Conservation (phyloP, 345 rosid genomes). For the Tarenaya hassleriana region DNA sequence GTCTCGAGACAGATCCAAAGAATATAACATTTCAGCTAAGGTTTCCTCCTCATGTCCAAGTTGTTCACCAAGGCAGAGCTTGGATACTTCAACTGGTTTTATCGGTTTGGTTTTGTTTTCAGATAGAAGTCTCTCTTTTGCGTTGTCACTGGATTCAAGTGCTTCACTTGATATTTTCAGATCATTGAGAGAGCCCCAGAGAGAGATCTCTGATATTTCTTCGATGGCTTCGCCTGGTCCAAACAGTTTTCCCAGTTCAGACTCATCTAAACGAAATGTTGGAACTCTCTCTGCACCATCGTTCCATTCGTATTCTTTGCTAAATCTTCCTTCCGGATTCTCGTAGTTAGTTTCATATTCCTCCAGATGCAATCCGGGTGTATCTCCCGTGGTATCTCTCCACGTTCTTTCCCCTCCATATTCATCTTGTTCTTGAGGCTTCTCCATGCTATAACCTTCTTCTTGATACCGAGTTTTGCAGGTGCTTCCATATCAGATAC, state of each 20-base stretch:
- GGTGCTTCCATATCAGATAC: constrained; percentile 4
- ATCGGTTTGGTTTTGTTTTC: constrained; percentile 2
- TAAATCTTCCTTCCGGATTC: neutral
- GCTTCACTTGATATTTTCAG: constrained; percentile 15
- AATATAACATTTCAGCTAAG: constrained; percentile 8
- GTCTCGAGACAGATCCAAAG: constrained; percentile 14
- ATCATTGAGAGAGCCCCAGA: constrained; percentile 14
- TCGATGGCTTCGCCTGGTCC: constrained; percentile 18
- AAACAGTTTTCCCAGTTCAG: constrained; percentile 3
- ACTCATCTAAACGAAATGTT: constrained; percentile 3
- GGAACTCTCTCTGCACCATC: constrained; percentile 18
- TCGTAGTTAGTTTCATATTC: constrained; percentile 28
- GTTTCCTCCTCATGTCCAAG: constrained; percentile 17
- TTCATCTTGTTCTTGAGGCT: constrained; percentile 11
- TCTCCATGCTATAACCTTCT: constrained; percentile 14
- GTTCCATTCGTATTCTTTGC: constrained; percentile 14
- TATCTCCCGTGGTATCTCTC: constrained; percentile 28
- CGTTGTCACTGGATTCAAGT: constrained; percentile 11
- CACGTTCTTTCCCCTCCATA: constrained; percentile 22
- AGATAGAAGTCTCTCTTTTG: neutral
- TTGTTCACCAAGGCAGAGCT: constrained; percentile 17
- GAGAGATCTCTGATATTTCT: constrained; percentile 4
- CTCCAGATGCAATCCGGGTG: constrained; percentile 27
- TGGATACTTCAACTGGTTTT: neutral
- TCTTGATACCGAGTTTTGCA: constrained; percentile 13